A percentile compares a stretch with the other conserved stretches of the same genome.
Evolutionary conservation across 2,329 filamentous ascomycete genomes (phyloP).

Genomic region (Aspergillus flavus): DNA sequence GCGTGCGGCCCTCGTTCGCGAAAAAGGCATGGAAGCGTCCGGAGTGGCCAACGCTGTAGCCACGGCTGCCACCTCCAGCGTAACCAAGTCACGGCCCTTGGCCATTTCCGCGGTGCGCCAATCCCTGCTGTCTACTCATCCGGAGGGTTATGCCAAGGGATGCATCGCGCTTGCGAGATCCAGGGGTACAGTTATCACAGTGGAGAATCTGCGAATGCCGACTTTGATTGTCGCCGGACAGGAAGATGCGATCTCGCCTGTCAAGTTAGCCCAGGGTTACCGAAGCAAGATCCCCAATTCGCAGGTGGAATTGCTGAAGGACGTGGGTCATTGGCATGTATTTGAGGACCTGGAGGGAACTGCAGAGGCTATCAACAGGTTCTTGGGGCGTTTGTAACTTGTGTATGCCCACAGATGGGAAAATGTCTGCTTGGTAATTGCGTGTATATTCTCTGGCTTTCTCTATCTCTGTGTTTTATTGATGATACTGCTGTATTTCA

Average conservation of each 20-base stretch:
- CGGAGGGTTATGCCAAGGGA: slow-evolving; percentile 59
- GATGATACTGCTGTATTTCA: background rate
- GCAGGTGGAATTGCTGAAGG: slow-evolving; percentile 36
- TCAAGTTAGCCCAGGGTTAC: slow-evolving; percentile 21
- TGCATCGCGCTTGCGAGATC: slow-evolving; percentile 52
- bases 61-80: slow-evolving; percentile 30
- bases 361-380: background rate
- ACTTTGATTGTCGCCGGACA: slow-evolving; percentile 50
- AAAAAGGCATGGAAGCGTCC: slow-evolving; percentile 45
- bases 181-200: slow-evolving; percentile 28
- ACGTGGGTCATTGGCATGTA: slow-evolving; percentile 55
- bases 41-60: slow-evolving; percentile 44
- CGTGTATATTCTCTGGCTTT: background rate
- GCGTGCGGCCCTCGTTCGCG: slow-evolving; percentile 45
- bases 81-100: slow-evolving; percentile 36
- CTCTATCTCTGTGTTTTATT: background rate
- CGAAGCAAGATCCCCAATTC: slow-evolving; percentile 32
- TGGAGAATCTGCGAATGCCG: slow-evolving; percentile 36
- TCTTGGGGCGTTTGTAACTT: background rate
- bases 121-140: slow-evolving; percentile 52
- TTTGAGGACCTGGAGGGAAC: slow-evolving; percentile 47
- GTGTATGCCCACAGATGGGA: background rate
- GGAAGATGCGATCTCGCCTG: slow-evolving; percentile 47
- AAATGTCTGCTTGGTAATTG: background rate
- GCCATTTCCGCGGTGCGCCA: slow-evolving; percentile 47